Conservation (phyloP, 2,329 filamentous ascomycete genomes). For the Elsinoe arachidis region DNA sequence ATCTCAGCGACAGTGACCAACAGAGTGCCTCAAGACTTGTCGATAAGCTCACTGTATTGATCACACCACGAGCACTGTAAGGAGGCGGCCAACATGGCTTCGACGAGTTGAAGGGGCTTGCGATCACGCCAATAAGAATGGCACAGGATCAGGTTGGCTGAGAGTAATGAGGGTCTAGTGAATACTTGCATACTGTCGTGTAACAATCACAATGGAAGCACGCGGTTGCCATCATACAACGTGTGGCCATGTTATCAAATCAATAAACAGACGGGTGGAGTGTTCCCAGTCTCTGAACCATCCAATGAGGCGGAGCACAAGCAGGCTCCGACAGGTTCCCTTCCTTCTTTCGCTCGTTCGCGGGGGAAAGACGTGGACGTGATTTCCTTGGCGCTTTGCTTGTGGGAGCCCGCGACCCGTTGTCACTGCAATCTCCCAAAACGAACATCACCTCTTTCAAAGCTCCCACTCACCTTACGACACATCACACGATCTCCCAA, state of each 20-base stretch:
- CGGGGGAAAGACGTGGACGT: not conserved
- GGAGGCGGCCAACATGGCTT: no score
- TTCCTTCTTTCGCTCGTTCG: not conserved
- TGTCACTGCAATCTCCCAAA: slow-evolving; percentile 2
- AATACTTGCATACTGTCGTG: not conserved
- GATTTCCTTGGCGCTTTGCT: not conserved
- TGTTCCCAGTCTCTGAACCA: not conserved
- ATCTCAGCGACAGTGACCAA: no score
- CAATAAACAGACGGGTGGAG: slow-evolving; percentile 5
- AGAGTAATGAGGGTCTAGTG: no score
- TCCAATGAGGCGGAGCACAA: slow-evolving; percentile 3
- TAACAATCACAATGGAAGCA: not conserved
- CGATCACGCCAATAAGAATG: no score
- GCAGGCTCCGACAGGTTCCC: not conserved
- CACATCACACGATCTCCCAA: slow-evolving; percentile 7
- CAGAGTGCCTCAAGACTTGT: no score
- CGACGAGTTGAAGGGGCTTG: not conserved
- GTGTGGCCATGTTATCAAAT: slow-evolving; percentile 6
- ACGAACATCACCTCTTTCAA: slow-evolving; percentile 5
- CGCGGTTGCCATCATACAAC: not conserved
- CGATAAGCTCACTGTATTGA: no score
- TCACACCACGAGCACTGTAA: no score
- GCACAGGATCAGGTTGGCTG: no score
- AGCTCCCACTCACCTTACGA: slow-evolving; percentile 6
- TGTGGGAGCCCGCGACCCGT: not conserved